Base-by-base conservation (phyloP, 108 stramenopile species). In the Schizochytrium sp. region DNA sequence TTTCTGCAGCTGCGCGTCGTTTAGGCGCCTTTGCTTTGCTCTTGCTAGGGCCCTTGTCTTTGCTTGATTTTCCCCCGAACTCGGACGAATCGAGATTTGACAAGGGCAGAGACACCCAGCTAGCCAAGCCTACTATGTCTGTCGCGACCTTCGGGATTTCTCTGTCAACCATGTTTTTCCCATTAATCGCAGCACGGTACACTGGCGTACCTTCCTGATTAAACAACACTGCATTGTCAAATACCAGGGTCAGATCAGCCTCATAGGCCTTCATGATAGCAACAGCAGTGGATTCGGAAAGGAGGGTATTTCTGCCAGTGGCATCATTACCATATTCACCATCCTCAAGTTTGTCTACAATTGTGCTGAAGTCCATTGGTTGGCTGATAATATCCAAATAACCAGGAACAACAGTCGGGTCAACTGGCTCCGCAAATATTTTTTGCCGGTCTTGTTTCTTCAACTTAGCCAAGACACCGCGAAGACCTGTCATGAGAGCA, bases 381-480 rank as follows among this genome's bases (percentile, higher is more conserved):
- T 42, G 76, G 5, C 55, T 28, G 1, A 83, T 83, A 40, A 55
- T 55, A 5, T 83, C 76, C 1, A 38, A n/a, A 53, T 83, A 83
- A n/a, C 47, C 47, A 40, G 76, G 76, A n/a, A 83, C 76, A 5
- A 55, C 50, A 38, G 38, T 28, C 5, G 47, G 50, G 28, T 83
- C 76, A 47, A 83, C 76, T 7, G 76, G 76, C 76, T 83, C 50
- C 5, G 47, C 76, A 83, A 83, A 83, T n/a, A 83, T 49, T 38
- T 50, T 83, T 47, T 55, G 28, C 8, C 76, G 47, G 47, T 83
- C 76, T 0, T 69, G 64, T 8, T 44, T 38, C 64, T 69, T 69
- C 12, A 69, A 44, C 64, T 69, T 69, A 44, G 19, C 28, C 64
- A 69, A 38, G 42, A 69, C 64, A 69, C 19, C 64, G 7, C 64